phyloP scores from a whole-genome alignment of 2,329 filamentous ascomycete species.

The Lomentospora prolificans region DNA sequence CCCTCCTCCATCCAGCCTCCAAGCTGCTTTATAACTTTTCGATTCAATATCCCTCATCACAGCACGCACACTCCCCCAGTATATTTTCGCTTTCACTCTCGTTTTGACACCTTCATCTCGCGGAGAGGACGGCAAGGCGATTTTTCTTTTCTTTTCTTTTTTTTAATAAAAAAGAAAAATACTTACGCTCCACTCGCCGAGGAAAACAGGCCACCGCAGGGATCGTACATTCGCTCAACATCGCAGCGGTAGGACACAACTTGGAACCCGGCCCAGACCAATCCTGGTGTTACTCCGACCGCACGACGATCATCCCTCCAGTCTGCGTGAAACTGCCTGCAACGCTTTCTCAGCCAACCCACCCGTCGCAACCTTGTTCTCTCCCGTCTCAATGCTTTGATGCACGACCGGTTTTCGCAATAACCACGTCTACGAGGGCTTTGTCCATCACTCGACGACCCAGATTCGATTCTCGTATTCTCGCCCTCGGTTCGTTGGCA shows the following conservation, averaged over 20 bases:
- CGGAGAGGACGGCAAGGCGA: too few species aligned
- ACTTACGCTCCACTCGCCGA: background rate
- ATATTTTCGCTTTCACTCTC: too few species aligned
- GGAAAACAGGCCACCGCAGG: background rate
- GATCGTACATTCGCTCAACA: background rate
- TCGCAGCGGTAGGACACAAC: background rate
- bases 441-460: background rate
- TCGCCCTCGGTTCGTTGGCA: background rate
- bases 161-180: background rate
- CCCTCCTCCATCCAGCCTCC: too few species aligned
- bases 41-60: too few species aligned
- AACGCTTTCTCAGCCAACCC: background rate
- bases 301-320: conserved; percentile 4
- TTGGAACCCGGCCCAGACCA: background rate
- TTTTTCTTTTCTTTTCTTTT: too few species aligned
- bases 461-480: background rate
- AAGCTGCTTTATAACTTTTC: too few species aligned
- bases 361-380: background rate
- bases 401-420: background rate
- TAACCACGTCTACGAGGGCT: background rate
- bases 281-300: conserved; percentile 4
- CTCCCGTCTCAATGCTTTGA: conserved; percentile 5
- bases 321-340: conserved; percentile 7
- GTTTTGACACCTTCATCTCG: too few species aligned
- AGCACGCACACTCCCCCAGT: too few species aligned